Conservation (phyloP, 371 early-diverging fungal species). For the Mortierella sp. region DNA sequence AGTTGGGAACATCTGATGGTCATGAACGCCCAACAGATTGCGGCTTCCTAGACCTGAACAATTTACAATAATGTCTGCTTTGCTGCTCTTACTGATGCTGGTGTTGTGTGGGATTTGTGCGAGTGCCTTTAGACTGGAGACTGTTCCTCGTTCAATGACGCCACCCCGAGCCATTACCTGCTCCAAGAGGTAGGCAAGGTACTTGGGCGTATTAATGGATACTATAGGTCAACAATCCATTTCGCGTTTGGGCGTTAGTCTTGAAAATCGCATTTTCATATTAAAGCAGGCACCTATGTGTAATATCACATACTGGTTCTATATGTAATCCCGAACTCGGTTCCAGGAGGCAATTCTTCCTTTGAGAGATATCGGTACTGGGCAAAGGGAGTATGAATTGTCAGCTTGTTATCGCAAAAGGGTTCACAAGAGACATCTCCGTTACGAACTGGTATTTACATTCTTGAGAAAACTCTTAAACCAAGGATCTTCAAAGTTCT, state of each 20-base stretch:
- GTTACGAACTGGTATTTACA: conserved; percentile 44
- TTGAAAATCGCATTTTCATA: background rate
- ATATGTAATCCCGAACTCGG: conserved; percentile 65
- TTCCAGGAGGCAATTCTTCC: conserved; percentile 59
- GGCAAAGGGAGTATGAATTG: background rate
- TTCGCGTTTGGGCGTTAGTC: background rate
- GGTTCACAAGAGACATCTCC: background rate
- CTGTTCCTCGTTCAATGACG: conserved; percentile 47
- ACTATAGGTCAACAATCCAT: conserved; percentile 14
- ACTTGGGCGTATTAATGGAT: conserved; percentile 63
- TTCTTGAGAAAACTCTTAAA: conserved; percentile 63
- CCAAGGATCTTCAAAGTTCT: conserved; percentile 64
- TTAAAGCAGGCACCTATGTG: background rate
- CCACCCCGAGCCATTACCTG: conserved; percentile 70
- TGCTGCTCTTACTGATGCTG: background rate
- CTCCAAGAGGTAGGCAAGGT: conserved; percentile 72
- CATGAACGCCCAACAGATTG: conserved; percentile 77
- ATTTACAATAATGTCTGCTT: conserved; percentile 74
- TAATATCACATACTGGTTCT: conserved; percentile 61
- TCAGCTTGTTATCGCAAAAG: background rate
- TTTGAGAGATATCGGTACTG: conserved; percentile 60
- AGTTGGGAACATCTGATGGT: conserved; percentile 73
- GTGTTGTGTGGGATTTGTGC: conserved; percentile 40
- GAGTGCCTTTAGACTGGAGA: conserved; percentile 61
- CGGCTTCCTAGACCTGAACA: conserved; percentile 81